Conservation (phyloP, 805 yeast species). For the Starmerella bombi region DNA sequence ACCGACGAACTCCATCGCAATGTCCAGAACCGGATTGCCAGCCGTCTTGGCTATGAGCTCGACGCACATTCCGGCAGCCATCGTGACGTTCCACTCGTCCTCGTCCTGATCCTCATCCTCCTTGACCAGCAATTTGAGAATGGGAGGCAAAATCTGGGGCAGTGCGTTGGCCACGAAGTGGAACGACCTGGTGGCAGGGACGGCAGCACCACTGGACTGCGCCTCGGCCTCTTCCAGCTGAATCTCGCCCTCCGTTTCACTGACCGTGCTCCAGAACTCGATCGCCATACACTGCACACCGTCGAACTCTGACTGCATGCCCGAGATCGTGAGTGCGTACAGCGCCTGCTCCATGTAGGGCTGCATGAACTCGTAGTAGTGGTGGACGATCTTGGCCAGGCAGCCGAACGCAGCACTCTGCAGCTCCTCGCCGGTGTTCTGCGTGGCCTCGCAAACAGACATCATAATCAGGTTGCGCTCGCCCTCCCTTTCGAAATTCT, state of each 20-base stretch:
- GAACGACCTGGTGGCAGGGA: slow-evolving; percentile 33
- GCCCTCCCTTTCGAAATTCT: slow-evolving; percentile 81
- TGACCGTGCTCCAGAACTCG: slow-evolving; percentile 98
- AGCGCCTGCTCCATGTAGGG: slow-evolving; percentile 96
- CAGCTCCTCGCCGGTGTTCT: slow-evolving; percentile 62
- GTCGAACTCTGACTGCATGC: slow-evolving; percentile 77
- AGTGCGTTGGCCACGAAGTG: slow-evolving; percentile 80
- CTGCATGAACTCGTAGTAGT: slow-evolving; percentile 80
- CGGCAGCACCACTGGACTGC: slow-evolving; percentile 20
- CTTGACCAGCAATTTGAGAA: slow-evolving; percentile 63
- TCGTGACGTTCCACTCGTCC: slow-evolving; percentile 93
- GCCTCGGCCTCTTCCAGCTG: slow-evolving; percentile 36
- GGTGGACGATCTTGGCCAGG: slow-evolving; percentile 76
- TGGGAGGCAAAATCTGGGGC: slow-evolving; percentile 74
- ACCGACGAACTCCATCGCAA: slow-evolving; percentile 74
- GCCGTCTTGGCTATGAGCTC: slow-evolving; percentile 87
- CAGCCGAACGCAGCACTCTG: slow-evolving; percentile 96
- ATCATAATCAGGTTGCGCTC: slow-evolving; percentile 97
- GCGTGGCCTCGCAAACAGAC: slow-evolving; percentile 98
- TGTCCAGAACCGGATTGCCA: slow-evolving; percentile 72
- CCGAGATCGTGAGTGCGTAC: slow-evolving; percentile 75
- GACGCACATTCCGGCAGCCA: slow-evolving; percentile 98
- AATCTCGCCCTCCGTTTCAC: slow-evolving; percentile 88
- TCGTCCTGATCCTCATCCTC: slow-evolving; percentile 85
- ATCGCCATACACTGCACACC: slow-evolving; percentile 95